Evolutionary conservation across 208 protist genomes (phyloP).

Genomic region (Phytomonas serpens): DNA sequence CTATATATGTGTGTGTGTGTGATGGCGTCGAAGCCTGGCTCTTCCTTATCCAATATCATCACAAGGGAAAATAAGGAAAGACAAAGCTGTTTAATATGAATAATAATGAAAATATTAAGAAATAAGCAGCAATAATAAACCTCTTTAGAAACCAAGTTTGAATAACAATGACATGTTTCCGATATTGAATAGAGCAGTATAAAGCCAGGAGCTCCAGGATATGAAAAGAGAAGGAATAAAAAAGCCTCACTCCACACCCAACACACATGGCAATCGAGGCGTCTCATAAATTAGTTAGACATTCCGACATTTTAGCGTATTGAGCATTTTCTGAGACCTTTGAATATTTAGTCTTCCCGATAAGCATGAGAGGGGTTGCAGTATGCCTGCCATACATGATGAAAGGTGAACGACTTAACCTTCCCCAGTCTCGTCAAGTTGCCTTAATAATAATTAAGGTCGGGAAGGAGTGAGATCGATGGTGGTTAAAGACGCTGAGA

Average conservation of each 20-base stretch:
- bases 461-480: not conserved
- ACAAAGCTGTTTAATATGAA: too few relatives aligned
- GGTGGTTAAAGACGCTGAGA: not conserved
- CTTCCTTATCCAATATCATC: constrained; percentile 5
- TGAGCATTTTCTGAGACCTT: not conserved
- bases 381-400: not conserved
- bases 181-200: not conserved
- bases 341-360: too few relatives aligned
- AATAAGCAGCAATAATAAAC: not conserved
- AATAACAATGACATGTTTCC: not conserved
- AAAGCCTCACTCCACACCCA: not conserved
- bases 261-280: not conserved
- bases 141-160: not conserved
- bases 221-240: constrained; percentile 2
- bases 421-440: not conserved
- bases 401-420: not conserved
- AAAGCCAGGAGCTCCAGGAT: not conserved
- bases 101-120: not conserved
- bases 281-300: not conserved
- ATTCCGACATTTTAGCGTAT: not conserved
- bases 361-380: too few relatives aligned
- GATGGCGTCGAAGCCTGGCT: not conserved
- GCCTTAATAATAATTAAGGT: not conserved
- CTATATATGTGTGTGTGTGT: not conserved
- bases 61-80: constrained; percentile 11